Evolutionary conservation across 306 rosid species (phyloP).

Genomic region (Sicyos edulis): DNA sequence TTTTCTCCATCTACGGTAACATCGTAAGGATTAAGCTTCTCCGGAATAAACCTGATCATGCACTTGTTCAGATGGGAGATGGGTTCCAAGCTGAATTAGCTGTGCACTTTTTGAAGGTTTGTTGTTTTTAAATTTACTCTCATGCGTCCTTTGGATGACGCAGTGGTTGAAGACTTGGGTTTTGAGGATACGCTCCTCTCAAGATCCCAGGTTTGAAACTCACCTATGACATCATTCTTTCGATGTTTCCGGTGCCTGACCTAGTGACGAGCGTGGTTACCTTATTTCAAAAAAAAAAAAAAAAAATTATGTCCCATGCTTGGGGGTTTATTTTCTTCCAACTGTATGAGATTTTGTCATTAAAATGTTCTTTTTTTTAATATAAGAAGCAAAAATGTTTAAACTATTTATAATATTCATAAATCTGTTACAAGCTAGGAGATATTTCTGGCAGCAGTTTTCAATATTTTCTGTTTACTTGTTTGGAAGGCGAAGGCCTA

Average conservation of each 20-base stretch:
- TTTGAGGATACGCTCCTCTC: no score
- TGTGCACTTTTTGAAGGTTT: constrained; percentile 89
- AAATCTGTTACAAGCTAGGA: background rate
- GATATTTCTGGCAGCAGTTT: background rate
- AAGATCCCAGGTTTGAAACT: no score
- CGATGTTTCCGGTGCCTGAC: no score
- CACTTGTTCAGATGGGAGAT: constrained; percentile 97
- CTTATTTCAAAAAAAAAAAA: no score
- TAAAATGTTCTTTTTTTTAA: background rate
- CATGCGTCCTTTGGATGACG: no score
- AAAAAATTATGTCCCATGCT: no score
- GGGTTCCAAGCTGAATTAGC: constrained; percentile 98
- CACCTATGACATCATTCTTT: no score
- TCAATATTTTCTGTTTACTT: background rate
- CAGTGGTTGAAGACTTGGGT: no score
- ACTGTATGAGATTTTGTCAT: no score
- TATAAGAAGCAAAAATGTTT: background rate
- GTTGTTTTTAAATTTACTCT: constrained; percentile 23
- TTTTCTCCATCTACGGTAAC: constrained; percentile 95
- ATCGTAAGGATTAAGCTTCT: constrained; percentile 89
- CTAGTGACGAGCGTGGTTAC: no score
- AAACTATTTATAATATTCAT: background rate
- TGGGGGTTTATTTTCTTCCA: background rate
- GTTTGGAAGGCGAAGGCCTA: background rate
- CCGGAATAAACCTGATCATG: constrained; percentile 94